Conservation (phyloP, 2,329 filamentous ascomycete species). For the Fusarium poae region DNA sequence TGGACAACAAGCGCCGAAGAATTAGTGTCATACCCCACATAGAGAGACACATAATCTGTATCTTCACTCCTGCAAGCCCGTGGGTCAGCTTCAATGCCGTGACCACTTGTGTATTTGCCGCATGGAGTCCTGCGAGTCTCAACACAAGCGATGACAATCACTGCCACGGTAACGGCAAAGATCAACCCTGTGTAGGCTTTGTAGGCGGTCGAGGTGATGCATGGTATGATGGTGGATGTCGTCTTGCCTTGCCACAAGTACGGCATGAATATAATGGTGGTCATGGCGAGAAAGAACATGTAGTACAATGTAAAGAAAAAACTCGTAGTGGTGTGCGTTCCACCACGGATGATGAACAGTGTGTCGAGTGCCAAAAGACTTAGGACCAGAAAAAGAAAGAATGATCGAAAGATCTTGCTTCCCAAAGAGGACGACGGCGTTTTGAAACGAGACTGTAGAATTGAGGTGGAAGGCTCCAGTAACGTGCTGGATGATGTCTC, state of each 20-base stretch:
- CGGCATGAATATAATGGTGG: background rate
- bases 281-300: background rate
- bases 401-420: background rate
- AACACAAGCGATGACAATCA: slow-evolving; percentile 8
- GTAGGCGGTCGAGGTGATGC: slow-evolving; percentile 10
- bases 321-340: background rate
- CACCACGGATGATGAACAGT: background rate
- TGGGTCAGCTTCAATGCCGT: background rate
- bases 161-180: background rate
- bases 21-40: background rate
- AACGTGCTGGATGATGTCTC: background rate
- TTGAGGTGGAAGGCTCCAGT: background rate
- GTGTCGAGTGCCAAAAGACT: background rate
- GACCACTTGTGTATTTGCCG: slow-evolving; percentile 26
- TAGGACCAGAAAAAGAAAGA: background rate
- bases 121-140: slow-evolving; percentile 27
- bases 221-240: slow-evolving; percentile 12
- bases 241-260: slow-evolving; percentile 4
- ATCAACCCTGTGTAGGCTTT: slow-evolving; percentile 11
- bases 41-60: background rate
- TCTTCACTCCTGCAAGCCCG: background rate
- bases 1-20: background rate
- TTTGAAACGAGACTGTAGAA: background rate
- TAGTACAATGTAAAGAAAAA: background rate
- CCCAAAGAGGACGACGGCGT: background rate